A percentile compares a stretch with the other conserved stretches of the same genome.
These are phyloP conservation scores for Chrysochromulina tobinii DNA, from an alignment of 78 protist species.

Conservation along the genomic window DNA sequence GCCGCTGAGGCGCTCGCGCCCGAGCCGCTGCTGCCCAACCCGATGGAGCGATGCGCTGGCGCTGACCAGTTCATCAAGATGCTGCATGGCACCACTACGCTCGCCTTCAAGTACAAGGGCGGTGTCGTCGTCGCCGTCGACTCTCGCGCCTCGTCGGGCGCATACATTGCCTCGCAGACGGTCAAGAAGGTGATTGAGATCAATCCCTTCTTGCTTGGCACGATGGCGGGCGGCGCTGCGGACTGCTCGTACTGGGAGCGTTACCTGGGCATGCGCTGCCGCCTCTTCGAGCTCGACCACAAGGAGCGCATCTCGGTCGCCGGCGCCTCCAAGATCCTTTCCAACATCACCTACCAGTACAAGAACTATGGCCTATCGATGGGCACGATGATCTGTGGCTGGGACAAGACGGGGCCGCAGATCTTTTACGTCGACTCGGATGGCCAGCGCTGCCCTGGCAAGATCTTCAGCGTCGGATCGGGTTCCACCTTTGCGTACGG, in stretches of 20 bases:
- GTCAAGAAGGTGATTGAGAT: conserved; percentile 98
- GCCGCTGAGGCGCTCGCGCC: too few species aligned
- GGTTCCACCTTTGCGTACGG: conserved; percentile 99
- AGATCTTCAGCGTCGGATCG: conserved; percentile 96
- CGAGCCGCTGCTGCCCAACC: background rate
- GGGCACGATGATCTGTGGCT: conserved; percentile 99
- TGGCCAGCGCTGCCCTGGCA: conserved; percentile 60
- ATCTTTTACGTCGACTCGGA: background rate
- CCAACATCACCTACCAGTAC: conserved; percentile 93
- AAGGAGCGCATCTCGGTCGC: conserved; percentile 95
- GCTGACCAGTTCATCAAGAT: conserved; percentile 44
- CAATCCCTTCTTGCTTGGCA: conserved; percentile 96
- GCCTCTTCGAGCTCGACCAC: conserved; percentile 65
- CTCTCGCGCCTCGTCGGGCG: conserved; percentile 96
- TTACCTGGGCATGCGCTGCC: conserved; percentile 88
- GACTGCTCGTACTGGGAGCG: conserved; percentile 99
- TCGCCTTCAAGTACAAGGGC: conserved; percentile 89
- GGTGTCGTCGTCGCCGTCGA: conserved; percentile 97
- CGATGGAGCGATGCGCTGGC: background rate
- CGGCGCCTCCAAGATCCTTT: conserved; percentile 97
- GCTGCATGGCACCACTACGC: conserved; percentile 98
- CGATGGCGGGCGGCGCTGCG: conserved; percentile 99
- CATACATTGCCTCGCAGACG: conserved; percentile 91
- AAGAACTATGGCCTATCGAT: conserved; percentile 93
- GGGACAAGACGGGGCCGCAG: conserved; percentile 79